These are phyloP conservation scores for Phytophthora colocasiae DNA, from an alignment of 352 stramenopile genomes.

Conservation along the genomic window DNA sequence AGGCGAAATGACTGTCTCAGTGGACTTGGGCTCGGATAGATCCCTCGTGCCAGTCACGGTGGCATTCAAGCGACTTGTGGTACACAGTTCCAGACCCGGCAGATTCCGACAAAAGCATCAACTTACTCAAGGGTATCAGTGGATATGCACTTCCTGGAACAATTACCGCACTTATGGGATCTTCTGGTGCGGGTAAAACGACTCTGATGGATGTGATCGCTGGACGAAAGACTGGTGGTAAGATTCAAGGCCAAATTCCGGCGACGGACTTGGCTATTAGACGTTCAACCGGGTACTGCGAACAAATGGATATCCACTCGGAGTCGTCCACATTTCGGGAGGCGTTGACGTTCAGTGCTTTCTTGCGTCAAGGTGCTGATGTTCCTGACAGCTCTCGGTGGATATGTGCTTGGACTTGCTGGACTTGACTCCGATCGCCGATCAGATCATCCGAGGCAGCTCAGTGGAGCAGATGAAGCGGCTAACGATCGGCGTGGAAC, in stretches of 20 bases:
- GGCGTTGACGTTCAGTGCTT: slow-evolving; percentile 20
- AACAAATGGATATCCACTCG: slow-evolving; percentile 27
- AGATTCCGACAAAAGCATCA: slow-evolving; percentile 11
- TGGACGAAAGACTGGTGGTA: slow-evolving; percentile 21
- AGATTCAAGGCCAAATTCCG: slow-evolving; percentile 14
- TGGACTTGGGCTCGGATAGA: background rate
- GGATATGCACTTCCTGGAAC: slow-evolving; percentile 17
- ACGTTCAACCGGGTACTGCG: slow-evolving; percentile 20
- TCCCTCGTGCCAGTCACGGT: slow-evolving; percentile 10
- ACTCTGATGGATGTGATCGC: slow-evolving; percentile 30
- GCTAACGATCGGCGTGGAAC: slow-evolving; percentile 21
- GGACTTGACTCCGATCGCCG: slow-evolving; percentile 17
- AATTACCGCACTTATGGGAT: slow-evolving; percentile 28
- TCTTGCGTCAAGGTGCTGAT: slow-evolving; percentile 16
- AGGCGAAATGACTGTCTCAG: background rate
- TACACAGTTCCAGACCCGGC: slow-evolving; percentile 19
- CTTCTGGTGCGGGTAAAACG: slow-evolving; percentile 25
- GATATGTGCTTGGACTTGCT: slow-evolving; percentile 14
- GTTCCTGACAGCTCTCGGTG: slow-evolving; percentile 14
- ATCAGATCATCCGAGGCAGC: slow-evolving; percentile 28
- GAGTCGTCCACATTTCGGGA: slow-evolving; percentile 21
- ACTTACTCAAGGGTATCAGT: slow-evolving; percentile 25
- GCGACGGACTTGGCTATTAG: slow-evolving; percentile 20
- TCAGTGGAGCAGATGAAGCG: slow-evolving; percentile 34
- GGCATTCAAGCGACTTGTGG: slow-evolving; percentile 23